phyloP scores from a whole-genome alignment of 352 stramenopile species.

The Globisporangium iwayamae region DNA sequence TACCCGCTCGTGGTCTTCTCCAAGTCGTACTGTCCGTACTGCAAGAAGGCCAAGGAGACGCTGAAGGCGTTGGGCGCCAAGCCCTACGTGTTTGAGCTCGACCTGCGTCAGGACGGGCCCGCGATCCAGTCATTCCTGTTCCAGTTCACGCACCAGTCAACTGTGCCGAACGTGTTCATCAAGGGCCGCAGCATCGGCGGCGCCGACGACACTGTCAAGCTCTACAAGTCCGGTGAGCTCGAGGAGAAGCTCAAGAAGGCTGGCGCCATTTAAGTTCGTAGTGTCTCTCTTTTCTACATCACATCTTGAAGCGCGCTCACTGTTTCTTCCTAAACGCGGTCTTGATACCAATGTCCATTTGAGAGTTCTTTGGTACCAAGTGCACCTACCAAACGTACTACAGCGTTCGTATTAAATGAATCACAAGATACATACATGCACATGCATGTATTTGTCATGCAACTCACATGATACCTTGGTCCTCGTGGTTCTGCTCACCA shows the following conservation, averaged over 20 bases:
- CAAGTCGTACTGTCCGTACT: constrained; percentile 87
- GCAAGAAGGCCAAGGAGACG: constrained; percentile 80
- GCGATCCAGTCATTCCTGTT: constrained; percentile 92
- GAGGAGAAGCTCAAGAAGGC: constrained; percentile 81
- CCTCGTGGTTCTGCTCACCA: too few species aligned
- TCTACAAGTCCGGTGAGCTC: constrained; percentile 87
- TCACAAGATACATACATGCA: too few species aligned
- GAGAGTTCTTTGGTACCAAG: too few species aligned
- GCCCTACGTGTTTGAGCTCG: constrained; percentile 70
- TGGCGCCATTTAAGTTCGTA: constrained; percentile 32
- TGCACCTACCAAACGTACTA: too few species aligned
- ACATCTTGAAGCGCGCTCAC: neutral
- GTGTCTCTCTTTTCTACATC: neutral
- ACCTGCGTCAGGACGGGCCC: constrained; percentile 81
- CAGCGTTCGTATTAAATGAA: too few species aligned
- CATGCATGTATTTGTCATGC: too few species aligned
- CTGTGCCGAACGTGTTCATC: constrained; percentile 98
- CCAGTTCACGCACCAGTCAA: constrained; percentile 91
- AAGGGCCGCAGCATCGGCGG: constrained; percentile 94
- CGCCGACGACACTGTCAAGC: constrained; percentile 90
- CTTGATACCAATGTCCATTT: too few species aligned
- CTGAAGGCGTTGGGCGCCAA: constrained; percentile 56
- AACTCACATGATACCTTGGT: too few species aligned
- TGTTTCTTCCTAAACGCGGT: too few species aligned
- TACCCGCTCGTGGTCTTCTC: constrained; percentile 77